phyloP scores from a whole-genome alignment of 257 asterid species.

The Thymus quinquecostatus region DNA sequence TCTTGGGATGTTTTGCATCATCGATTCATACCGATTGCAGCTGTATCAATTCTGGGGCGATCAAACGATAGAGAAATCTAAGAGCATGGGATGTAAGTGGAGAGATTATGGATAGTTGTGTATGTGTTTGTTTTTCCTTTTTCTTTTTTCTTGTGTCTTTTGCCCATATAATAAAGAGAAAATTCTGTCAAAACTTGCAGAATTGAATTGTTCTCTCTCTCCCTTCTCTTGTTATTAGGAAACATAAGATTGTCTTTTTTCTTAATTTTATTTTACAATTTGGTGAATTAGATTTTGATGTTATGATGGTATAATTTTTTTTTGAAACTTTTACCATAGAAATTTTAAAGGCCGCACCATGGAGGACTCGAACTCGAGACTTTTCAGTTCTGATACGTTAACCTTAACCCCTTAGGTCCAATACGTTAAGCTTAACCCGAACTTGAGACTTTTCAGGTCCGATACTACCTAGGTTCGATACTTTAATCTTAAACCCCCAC shows the following conservation, averaged over 20 bases:
- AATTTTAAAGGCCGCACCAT: too few relatives aligned
- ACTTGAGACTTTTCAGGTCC: too few relatives aligned
- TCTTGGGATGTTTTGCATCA: constrained; percentile 36
- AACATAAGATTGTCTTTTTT: background rate
- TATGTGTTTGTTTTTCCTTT: constrained; percentile 31
- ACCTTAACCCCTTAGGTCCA: too few relatives aligned
- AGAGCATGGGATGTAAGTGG: constrained; percentile 62
- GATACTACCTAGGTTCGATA: too few relatives aligned
- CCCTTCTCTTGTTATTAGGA: constrained; percentile 25
- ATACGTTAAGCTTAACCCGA: too few relatives aligned
- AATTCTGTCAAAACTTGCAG: constrained; percentile 35
- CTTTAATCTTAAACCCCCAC: too few relatives aligned
- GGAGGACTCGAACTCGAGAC: too few relatives aligned
- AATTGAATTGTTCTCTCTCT: constrained; percentile 40
- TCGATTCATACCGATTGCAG: constrained; percentile 75
- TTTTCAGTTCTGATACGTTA: too few relatives aligned
- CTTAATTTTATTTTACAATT: background rate
- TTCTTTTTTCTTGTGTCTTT: background rate
- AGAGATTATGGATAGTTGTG: constrained; percentile 55
- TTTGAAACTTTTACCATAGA: too few relatives aligned
- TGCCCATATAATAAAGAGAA: constrained; percentile 9
- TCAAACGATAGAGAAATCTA: constrained; percentile 58
- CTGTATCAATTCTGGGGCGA: constrained; percentile 47
- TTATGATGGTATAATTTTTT: constrained; percentile 16
- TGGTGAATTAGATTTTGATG: constrained; percentile 4